Conservation (phyloP, 2,329 filamentous ascomycete genomes). For the Hortaea werneckii region DNA sequence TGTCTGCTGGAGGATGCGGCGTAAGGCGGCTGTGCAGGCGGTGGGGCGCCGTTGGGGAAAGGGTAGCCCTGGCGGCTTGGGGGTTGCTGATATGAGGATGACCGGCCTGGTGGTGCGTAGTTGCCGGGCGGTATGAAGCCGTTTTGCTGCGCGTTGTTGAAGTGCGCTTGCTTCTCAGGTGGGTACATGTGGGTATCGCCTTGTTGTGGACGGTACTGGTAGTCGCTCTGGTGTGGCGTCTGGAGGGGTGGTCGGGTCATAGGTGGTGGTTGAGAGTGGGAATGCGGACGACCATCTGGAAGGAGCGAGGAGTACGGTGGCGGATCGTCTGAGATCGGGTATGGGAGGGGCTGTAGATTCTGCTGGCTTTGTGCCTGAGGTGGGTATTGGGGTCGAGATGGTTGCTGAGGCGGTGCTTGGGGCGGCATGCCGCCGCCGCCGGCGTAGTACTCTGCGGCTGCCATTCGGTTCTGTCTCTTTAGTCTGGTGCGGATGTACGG, state of each 20-base stretch:
- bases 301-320: slow-evolving; percentile 17
- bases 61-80: slow-evolving; percentile 7
- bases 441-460: slow-evolving; percentile 21
- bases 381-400: slow-evolving; percentile 7
- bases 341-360: slow-evolving; percentile 12
- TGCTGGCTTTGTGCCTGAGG: slow-evolving; percentile 5
- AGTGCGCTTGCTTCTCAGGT: slow-evolving; percentile 10
- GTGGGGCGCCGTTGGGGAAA: slow-evolving; percentile 10
- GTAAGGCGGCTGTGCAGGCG: slow-evolving; percentile 1
- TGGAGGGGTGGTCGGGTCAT: slow-evolving; percentile 9
- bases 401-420: background rate
- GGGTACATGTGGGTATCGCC: slow-evolving; percentile 9
- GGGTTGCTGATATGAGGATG: slow-evolving; percentile 6
- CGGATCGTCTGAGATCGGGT: slow-evolving; percentile 21
- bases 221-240: slow-evolving; percentile 13
- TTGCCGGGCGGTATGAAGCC: slow-evolving; percentile 8
- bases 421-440: slow-evolving; percentile 4
- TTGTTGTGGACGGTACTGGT: slow-evolving; percentile 5
- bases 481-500: too few species aligned
- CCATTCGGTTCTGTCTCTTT: slow-evolving; percentile 8
- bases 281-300: slow-evolving; percentile 16
- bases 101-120: slow-evolving; percentile 1
- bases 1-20: slow-evolving; percentile 1
- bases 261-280: slow-evolving; percentile 19
- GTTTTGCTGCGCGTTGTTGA: slow-evolving; percentile 4